These are phyloP conservation scores for Amniculicola lignicola DNA, from an alignment of 495 filamentous ascomycete genomes.

Conservation along the genomic window DNA sequence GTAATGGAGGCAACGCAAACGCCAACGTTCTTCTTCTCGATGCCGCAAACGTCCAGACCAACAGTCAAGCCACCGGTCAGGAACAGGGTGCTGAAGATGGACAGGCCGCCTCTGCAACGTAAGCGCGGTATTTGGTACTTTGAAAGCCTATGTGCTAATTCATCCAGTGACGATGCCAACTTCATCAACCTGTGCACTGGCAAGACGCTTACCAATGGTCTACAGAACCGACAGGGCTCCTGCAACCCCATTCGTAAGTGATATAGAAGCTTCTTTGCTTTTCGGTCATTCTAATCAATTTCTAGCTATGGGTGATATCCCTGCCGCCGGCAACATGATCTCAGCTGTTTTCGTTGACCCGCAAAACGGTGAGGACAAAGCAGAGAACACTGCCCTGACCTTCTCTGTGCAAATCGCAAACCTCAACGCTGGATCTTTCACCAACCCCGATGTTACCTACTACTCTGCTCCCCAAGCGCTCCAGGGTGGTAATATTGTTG, in stretches of 20 bases:
- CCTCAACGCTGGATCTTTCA: conserved; percentile 63
- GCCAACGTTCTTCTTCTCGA: conserved; percentile 36
- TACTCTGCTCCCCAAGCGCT: conserved; percentile 67
- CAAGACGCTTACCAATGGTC: conserved; percentile 66
- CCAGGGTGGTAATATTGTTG: conserved; percentile 54
- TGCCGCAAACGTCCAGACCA: conserved; percentile 50
- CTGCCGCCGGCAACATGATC: conserved; percentile 60
- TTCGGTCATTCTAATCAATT: conserved; percentile 31
- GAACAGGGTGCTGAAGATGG: conserved; percentile 44
- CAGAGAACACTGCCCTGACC: conserved; percentile 53
- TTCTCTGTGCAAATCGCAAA: conserved; percentile 59
- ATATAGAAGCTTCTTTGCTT: background rate
- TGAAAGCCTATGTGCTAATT: conserved; percentile 7
- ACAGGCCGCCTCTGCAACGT: conserved; percentile 56
- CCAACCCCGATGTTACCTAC: conserved; percentile 58
- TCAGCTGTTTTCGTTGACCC: conserved; percentile 62
- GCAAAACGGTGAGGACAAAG: conserved; percentile 46
- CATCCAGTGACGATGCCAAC: conserved; percentile 49
- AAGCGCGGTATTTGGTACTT: conserved; percentile 31
- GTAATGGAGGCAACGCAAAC: too few relatives aligned
- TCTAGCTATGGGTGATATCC: conserved; percentile 69
- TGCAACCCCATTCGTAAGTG: conserved; percentile 61
- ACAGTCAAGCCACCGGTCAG: conserved; percentile 43
- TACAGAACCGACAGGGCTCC: conserved; percentile 61
- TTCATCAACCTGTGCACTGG: conserved; percentile 49